These are phyloP conservation scores for Symbiodinium natans DNA, from an alignment of 73 alveolate species.

Conservation along the genomic window DNA sequence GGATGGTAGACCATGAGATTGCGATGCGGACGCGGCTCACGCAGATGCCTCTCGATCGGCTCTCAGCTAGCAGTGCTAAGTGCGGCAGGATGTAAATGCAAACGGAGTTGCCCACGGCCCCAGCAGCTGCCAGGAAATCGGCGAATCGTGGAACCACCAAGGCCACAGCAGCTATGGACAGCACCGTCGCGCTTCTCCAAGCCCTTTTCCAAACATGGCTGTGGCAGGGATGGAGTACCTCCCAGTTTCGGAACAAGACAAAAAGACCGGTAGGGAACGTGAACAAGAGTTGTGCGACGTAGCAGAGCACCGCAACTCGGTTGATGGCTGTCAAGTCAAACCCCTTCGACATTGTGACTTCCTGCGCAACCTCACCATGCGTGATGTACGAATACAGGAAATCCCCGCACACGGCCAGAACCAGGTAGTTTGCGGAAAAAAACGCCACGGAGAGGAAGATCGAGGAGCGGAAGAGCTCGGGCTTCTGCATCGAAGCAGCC, in stretches of 20 bases:
- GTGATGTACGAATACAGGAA: slow-evolving; percentile 37
- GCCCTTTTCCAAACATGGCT: neutral
- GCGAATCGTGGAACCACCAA: slow-evolving; percentile 41
- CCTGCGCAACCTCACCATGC: slow-evolving; percentile 23
- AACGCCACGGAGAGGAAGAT: neutral
- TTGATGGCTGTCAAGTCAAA: neutral
- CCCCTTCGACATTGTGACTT: slow-evolving; percentile 19
- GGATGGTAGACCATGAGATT: neutral
- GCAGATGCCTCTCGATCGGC: neutral
- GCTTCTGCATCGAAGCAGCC: neutral
- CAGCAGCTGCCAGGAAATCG: slow-evolving; percentile 46
- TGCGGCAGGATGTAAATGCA: slow-evolving; percentile 55
- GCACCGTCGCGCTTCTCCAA: neutral
- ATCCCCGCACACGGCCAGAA: slow-evolving; percentile 17
- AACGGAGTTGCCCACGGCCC: slow-evolving; percentile 36
- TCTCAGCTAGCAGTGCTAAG: slow-evolving; percentile 1
- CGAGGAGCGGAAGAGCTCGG: neutral
- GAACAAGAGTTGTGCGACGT: neutral
- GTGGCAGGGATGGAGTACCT: neutral
- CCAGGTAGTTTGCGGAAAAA: slow-evolving; percentile 5
- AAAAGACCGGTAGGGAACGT: neutral
- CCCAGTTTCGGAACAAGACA: neutral
- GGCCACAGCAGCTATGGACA: neutral
- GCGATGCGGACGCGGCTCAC: neutral
- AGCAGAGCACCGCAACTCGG: slow-evolving; percentile 17